These are phyloP conservation scores for Solanum neorickii DNA, from an alignment of 257 asterid genomes.

Conservation along the genomic window DNA sequence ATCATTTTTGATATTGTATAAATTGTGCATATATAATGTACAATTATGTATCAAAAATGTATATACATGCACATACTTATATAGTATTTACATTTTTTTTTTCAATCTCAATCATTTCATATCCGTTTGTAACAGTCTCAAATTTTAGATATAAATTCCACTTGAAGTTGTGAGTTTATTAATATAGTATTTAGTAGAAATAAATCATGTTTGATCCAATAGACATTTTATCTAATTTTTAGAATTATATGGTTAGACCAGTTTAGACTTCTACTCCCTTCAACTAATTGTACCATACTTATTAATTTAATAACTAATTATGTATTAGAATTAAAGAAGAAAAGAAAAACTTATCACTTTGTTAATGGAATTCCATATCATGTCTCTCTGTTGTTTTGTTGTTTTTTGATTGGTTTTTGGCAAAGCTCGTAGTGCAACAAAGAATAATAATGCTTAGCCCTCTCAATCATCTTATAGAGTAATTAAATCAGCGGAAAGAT, in stretches of 20 bases:
- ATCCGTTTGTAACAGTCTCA: background rate
- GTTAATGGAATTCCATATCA: background rate
- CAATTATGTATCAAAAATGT: no score
- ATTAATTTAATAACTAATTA: background rate
- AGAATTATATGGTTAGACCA: background rate
- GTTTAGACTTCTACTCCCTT: background rate
- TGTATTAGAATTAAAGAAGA: background rate
- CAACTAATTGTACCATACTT: background rate
- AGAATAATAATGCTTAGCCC: background rate
- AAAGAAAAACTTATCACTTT: background rate
- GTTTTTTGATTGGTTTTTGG: background rate
- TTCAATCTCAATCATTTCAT: background rate
- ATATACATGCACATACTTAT: no score
- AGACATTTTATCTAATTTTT: background rate
- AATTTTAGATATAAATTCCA: background rate
- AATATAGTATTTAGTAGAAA: no score
- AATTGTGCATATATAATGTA: no score
- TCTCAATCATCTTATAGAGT: background rate
- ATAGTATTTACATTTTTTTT: no score
- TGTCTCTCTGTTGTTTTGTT: background rate
- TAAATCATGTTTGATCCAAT: no score
- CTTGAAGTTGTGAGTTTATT: background rate
- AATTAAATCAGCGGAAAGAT: background rate
- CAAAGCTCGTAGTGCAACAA: background rate
- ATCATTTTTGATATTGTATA: no score